Conservation (phyloP, 2,329 filamentous ascomycete genomes). For the Paracorniculantispora psalliotae region DNA sequence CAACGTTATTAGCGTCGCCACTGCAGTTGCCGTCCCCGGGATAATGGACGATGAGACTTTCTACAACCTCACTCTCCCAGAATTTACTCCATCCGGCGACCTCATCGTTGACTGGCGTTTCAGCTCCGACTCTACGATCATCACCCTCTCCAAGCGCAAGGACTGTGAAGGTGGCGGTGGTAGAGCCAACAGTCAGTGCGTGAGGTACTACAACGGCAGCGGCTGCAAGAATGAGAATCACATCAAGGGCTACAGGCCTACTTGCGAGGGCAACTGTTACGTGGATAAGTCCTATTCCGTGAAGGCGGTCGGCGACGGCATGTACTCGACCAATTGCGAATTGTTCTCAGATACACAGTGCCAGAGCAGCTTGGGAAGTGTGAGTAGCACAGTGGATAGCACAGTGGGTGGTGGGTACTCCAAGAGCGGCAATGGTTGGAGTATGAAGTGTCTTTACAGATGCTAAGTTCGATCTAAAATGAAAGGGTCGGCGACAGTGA, state of each 20-base stretch:
- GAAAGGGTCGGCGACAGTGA: too few species aligned
- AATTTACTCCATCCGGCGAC: constrained; percentile 6
- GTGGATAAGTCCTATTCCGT: constrained; percentile 11
- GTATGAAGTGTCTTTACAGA: constrained; percentile 13
- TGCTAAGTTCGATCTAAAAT: not conserved
- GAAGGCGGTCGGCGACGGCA: constrained; percentile 5
- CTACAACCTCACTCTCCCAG: constrained; percentile 9
- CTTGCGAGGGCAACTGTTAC: constrained; percentile 13
- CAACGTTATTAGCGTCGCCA: not conserved
- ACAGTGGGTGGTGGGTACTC: not conserved
- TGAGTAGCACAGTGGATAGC: not conserved
- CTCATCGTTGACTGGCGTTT: constrained; percentile 8
- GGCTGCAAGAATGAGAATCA: constrained; percentile 2
- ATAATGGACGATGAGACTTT: constrained; percentile 5
- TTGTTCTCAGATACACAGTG: constrained; percentile 9
- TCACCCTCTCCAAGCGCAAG: not conserved
- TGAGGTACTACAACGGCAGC: constrained; percentile 2
- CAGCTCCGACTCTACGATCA: not conserved
- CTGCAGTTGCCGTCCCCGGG: not conserved
- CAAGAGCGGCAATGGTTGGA: not conserved
- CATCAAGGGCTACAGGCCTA: constrained; percentile 12
- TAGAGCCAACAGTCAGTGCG: constrained; percentile 7
- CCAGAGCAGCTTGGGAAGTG: not conserved
- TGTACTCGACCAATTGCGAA: constrained; percentile 8
- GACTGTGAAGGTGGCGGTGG: not conserved